Evolutionary conservation across 2,329 filamentous ascomycete species (phyloP).

Genomic region (Diplodia seriata): DNA sequence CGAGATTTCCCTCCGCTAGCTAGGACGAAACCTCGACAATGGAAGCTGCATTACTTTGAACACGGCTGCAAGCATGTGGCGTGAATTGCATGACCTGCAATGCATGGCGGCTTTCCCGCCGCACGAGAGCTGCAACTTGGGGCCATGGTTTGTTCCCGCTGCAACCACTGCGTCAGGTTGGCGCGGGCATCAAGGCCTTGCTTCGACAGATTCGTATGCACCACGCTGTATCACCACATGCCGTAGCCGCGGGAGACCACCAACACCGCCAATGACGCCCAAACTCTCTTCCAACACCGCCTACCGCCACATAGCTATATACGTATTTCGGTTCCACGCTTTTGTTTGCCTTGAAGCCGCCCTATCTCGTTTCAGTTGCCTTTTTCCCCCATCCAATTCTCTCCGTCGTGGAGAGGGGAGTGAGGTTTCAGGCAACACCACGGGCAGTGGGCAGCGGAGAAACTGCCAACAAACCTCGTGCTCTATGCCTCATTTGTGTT

Average conservation of each 20-base stretch:
- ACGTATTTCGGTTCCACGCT: background rate
- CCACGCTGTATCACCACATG: conserved; percentile 4
- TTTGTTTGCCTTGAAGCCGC: background rate
- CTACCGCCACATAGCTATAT: background rate
- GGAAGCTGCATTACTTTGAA: conserved; percentile 8
- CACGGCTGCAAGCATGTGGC: background rate
- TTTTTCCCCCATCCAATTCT: background rate
- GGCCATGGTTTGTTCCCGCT: background rate
- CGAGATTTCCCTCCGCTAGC: background rate
- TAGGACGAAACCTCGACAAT: conserved; percentile 23
- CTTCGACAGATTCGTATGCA: conserved; percentile 1
- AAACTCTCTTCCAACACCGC: background rate
- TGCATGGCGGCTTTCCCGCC: conserved; percentile 25
- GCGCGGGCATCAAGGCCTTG: conserved; percentile 16
- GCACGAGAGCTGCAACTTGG: conserved; percentile 2
- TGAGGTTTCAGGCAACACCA: background rate
- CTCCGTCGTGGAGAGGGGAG: background rate
- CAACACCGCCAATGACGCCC: background rate
- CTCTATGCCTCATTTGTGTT: background rate
- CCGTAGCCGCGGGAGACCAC: background rate
- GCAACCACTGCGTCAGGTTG: background rate
- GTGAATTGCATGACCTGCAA: conserved; percentile 12
- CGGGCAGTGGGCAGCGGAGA: background rate
- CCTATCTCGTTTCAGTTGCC: background rate
- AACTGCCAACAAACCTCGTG: conserved; percentile 10